Evolutionary conservation across 2,329 filamentous ascomycete species (phyloP), one percentile per base, ranked within the genome.

Genomic region (Grosmannia clavigera): DNA sequence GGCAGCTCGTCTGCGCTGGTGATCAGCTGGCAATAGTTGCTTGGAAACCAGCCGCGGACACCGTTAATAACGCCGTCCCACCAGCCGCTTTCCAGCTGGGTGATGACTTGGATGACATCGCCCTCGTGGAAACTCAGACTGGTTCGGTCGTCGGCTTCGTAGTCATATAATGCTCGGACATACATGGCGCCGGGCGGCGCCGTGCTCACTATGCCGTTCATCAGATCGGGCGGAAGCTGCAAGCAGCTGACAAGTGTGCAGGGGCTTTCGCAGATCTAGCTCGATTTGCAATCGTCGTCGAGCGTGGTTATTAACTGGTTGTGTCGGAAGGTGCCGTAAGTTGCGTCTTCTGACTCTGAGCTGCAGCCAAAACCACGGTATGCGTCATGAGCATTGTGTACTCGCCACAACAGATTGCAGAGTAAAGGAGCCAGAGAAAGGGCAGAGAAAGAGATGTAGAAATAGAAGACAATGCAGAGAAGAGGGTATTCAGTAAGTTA

Each of bases 51-150:
- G 71, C 94, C 94, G 70, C 94, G 86, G 66, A 96, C 88, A 61
- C 92, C 90, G 69, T 96, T 94, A 71, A 99, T 96, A 60, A 99
- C 90, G 56, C 94, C 94, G 75, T 99, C 94, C 94, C 94, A 99
- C 94, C 94, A 99, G 60, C 94, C 94, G 69, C 92, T 97, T 73
- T 99, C 94, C 61, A 97, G 81, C 75, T 96, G 92, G 58, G 94
- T 99, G 68, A 99, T 92, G 67, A 99, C 94, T 75, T 97, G 92
- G 68, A 99, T 99, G 66, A 97, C 85, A 75, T 99, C 94, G 69
- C 94, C 94, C 72, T 95, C 88, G 68, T 90, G 90, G 74, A 99
- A 99, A 75, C 92, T 97, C 71, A 99, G 77, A 76, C 92, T 96
- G 55, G 92, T 97, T 68, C 90, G 86, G 74, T 99, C 94, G 75